These are phyloP conservation scores for Arthrocladium fulminans DNA, from an alignment of 2,329 filamentous ascomycete genomes.

Conservation along the genomic window DNA sequence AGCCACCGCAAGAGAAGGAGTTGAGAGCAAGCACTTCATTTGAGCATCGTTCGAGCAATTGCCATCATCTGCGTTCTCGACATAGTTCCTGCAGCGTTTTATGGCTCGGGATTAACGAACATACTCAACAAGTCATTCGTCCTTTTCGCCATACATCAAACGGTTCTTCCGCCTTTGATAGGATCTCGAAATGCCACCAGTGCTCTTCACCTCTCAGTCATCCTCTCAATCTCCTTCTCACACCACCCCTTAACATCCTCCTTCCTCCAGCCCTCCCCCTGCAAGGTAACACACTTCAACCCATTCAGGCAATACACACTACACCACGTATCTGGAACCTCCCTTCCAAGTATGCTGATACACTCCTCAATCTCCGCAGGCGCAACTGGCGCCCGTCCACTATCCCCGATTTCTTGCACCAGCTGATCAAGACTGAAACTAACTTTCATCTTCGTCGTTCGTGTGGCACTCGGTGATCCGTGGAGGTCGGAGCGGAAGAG, in stretches of 20 bases:
- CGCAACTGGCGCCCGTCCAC: conserved; percentile 45
- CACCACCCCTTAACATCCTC: conserved; percentile 15
- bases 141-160: too few relatives aligned
- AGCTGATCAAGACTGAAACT: conserved; percentile 59
- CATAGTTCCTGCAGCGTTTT: too few relatives aligned
- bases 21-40: too few relatives aligned
- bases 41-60: too few relatives aligned
- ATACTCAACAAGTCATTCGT: too few relatives aligned
- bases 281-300: conserved; percentile 18
- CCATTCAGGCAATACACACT: conserved; percentile 32
- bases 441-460: conserved; percentile 42
- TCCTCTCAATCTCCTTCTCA: not conserved
- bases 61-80: too few relatives aligned
- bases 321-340: conserved; percentile 44
- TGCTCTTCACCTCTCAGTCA: not conserved
- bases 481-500: conserved; percentile 14
- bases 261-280: conserved; percentile 17
- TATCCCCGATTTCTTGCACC: conserved; percentile 59
- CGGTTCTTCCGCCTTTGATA: too few relatives aligned
- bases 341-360: conserved; percentile 38
- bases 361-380: conserved; percentile 40
- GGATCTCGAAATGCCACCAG: too few relatives aligned
- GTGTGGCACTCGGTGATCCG: conserved; percentile 27
- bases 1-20: too few relatives aligned
- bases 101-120: too few relatives aligned